Percentiles rank a stretch among this genome's conserved stretches.
phyloP scores from a whole-genome alignment of 176 grass and related monocot genomes.

The Puccinellia tenuiflora region DNA sequence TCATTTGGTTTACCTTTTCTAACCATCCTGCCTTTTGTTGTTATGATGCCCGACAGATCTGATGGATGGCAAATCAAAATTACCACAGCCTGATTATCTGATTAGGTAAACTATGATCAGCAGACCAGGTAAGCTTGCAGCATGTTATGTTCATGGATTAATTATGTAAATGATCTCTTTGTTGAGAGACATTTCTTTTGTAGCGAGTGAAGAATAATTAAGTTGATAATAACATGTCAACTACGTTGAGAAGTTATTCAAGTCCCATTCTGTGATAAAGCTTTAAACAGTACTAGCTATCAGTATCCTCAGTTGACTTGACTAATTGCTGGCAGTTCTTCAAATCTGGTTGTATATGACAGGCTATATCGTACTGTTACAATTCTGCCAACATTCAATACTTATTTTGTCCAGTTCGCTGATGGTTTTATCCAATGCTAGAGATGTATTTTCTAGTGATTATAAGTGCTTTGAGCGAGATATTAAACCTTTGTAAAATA shows the following conservation, averaged over 20 bases:
- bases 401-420: neutral
- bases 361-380: neutral
- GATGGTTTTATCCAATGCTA: neutral
- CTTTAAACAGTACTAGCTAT: neutral
- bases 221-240: neutral
- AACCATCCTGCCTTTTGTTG: neutral
- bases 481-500: neutral
- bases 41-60: neutral
- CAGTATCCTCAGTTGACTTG: neutral
- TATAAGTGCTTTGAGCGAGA: neutral
- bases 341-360: neutral
- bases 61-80: neutral
- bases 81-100: neutral
- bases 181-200: neutral
- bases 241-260: neutral
- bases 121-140: neutral
- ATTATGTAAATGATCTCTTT: neutral
- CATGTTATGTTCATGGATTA: neutral
- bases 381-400: neutral
- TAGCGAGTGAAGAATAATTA: neutral
- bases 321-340: neutral
- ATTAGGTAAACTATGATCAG: neutral
- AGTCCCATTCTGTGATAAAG: neutral
- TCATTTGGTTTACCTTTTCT: neutral
- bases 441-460: neutral